A percentile compares a stretch with the other conserved stretches of the same genome.
These are phyloP conservation scores for Powellomyces hirtus DNA, from an alignment of 192 early-diverging fungal genomes.

Conservation along the genomic window DNA sequence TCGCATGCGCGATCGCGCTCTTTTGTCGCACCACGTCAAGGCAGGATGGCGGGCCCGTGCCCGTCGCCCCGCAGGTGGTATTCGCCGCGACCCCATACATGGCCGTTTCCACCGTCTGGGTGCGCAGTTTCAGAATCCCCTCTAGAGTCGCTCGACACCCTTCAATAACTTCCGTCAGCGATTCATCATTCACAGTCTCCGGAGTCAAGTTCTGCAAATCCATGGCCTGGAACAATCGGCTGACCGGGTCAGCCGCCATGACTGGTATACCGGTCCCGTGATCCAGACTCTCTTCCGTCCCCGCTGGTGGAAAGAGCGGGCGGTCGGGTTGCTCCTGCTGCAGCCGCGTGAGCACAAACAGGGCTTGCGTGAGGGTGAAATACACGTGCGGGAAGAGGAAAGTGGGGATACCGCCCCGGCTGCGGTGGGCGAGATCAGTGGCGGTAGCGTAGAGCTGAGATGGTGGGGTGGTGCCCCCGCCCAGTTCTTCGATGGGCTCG, in stretches of 20 bases:
- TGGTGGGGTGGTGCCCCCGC: not conserved
- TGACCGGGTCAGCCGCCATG: constrained; percentile 25
- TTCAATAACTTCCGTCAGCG: constrained; percentile 9
- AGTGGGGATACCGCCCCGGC: constrained; percentile 19
- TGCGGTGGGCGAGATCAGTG: not conserved
- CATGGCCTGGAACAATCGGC: constrained; percentile 16
- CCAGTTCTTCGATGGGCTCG: not conserved
- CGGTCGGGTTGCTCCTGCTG: constrained; percentile 14
- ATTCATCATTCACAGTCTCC: constrained; percentile 11
- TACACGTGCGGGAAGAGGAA: constrained; percentile 31
- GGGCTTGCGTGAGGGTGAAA: constrained; percentile 37
- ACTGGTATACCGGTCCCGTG: constrained; percentile 32
- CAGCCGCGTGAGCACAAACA: constrained; percentile 38
- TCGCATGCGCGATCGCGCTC: constrained; percentile 11
- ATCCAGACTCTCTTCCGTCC: not conserved
- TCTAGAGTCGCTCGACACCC: constrained; percentile 14
- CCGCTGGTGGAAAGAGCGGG: constrained; percentile 23
- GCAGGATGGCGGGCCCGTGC: not conserved
- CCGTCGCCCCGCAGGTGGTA: constrained; percentile 7
- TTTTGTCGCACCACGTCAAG: constrained; percentile 35
- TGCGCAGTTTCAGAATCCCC: not conserved
- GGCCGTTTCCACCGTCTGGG: constrained; percentile 5
- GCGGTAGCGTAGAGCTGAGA: not conserved
- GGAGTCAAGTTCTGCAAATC: constrained; percentile 8
- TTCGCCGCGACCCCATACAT: not conserved